Evolutionary conservation across 441 rosid species (phyloP).

Genomic region (Syzygium syzygioides): DNA sequence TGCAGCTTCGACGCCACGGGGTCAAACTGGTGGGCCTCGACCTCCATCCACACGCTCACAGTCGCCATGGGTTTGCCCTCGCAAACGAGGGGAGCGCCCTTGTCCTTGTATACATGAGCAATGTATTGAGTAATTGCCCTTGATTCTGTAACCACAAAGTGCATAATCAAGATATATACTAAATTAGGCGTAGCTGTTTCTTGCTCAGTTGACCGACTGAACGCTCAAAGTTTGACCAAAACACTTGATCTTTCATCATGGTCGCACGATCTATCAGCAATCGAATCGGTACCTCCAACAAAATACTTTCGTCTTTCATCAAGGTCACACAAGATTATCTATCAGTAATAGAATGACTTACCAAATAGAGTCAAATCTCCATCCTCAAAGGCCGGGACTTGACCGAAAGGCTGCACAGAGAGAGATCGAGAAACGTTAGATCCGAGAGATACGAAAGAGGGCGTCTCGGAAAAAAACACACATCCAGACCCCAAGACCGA

Average conservation of each 20-base stretch:
- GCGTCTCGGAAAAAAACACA: background rate
- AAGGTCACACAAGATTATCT: background rate
- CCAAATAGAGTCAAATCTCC: background rate
- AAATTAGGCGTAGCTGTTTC: background rate
- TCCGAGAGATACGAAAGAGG: background rate
- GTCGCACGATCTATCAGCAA: background rate
- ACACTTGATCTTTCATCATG: background rate
- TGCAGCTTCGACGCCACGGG: background rate
- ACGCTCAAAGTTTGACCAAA: background rate
- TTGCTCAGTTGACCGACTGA: background rate
- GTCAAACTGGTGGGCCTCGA: background rate
- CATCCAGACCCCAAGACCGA: background rate
- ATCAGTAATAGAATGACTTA: background rate
- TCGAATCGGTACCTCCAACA: background rate
- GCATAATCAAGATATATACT: background rate
- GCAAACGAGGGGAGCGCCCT: slow-evolving; percentile 10
- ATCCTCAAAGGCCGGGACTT: background rate
- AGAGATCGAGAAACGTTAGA: background rate
- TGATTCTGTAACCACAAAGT: background rate
- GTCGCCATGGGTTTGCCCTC: background rate
- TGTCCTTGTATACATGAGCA: background rate
- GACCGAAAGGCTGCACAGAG: background rate
- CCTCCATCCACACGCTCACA: background rate
- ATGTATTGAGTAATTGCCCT: background rate
- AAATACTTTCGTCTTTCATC: background rate